phyloP scores from a whole-genome alignment of 1,139 yeast genomes.

The Suhomyces coccinellae region DNA sequence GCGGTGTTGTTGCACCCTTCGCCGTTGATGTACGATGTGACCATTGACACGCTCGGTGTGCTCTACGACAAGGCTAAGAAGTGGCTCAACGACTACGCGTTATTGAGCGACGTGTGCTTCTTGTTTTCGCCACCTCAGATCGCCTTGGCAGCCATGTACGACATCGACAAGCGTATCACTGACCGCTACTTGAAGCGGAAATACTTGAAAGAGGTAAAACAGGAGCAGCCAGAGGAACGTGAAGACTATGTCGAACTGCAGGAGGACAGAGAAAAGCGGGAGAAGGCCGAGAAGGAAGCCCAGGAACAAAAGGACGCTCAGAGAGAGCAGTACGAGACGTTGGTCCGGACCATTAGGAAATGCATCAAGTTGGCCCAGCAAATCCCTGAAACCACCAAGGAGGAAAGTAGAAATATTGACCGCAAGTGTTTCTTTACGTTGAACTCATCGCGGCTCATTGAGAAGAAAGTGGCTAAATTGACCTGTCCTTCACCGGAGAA shows the following conservation, averaged over 20 bases:
- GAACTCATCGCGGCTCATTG: constrained; percentile 55
- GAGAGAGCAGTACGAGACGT: constrained; percentile 39
- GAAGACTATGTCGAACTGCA: constrained; percentile 3
- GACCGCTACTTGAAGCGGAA: constrained; percentile 65
- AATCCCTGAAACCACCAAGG: constrained; percentile 49
- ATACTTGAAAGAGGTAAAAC: constrained; percentile 32
- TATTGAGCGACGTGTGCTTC: constrained; percentile 75
- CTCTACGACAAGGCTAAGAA: constrained; percentile 70
- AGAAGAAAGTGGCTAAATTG: constrained; percentile 37
- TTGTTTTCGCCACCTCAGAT: constrained; percentile 92
- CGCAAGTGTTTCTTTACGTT: constrained; percentile 62
- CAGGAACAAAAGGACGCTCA: constrained; percentile 4
- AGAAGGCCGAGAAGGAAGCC: constrained; percentile 19
- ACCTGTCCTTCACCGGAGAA: constrained; percentile 1
- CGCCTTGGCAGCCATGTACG: constrained; percentile 81
- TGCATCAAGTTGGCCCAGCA: constrained; percentile 52
- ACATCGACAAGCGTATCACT: constrained; percentile 62
- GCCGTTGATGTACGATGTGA: constrained; percentile 38
- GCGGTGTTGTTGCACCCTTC: constrained; percentile 49
- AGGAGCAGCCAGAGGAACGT: constrained; percentile 11
- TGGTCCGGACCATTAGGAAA: constrained; percentile 45
- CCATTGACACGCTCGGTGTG: constrained; percentile 47
- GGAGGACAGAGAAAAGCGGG: constrained; percentile 11
- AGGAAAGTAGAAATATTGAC: constrained; percentile 62
- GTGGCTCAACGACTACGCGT: constrained; percentile 58